A percentile compares a stretch with the other conserved stretches of the same genome.
Evolutionary conservation across 2,329 filamentous ascomycete species (phyloP).

Genomic region (Ophiostoma sp.): DNA sequence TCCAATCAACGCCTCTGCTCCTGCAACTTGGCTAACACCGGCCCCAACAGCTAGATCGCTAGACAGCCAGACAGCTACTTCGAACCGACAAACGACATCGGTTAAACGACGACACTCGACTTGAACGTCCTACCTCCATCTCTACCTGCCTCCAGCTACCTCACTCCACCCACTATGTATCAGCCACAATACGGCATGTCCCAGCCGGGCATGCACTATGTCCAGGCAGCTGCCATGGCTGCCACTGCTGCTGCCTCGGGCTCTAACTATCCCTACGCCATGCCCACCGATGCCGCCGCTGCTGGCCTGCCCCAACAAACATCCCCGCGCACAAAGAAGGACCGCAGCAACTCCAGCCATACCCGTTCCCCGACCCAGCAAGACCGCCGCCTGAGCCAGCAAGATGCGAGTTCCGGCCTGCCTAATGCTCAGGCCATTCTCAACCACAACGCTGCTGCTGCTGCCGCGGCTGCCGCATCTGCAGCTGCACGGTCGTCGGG

Average conservation of each 20-base stretch:
- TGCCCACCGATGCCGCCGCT: conserved; percentile 53
- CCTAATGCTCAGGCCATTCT: conserved; percentile 70
- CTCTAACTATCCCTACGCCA: conserved; percentile 62
- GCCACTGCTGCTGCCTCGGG: conserved; percentile 86
- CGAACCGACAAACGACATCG: neutral
- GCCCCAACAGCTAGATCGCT: conserved; percentile 21
- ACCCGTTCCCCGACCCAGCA: conserved; percentile 64
- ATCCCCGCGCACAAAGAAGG: conserved; percentile 74
- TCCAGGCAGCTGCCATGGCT: conserved; percentile 88
- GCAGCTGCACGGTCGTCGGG: conserved; percentile 56
- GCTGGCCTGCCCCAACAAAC: conserved; percentile 58
- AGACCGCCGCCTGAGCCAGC: conserved; percentile 63
- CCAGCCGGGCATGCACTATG: conserved; percentile 74
- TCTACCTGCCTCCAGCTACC: conserved; percentile 71
- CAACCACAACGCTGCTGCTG: conserved; percentile 59
- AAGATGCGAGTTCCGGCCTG: conserved; percentile 65
- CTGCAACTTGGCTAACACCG: conserved; percentile 49
- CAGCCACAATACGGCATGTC: conserved; percentile 70
- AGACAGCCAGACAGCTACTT: conserved; percentile 56
- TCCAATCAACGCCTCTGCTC: conserved; percentile 6
- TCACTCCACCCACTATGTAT: conserved; percentile 65
- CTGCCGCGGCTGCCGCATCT: conserved; percentile 52
- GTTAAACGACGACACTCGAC: neutral
- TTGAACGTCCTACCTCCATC: conserved; percentile 17
- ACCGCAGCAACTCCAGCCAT: conserved; percentile 63